These are phyloP conservation scores for Limonium bicolor DNA, from an alignment of 148 eudicot genomes.

Conservation along the genomic window DNA sequence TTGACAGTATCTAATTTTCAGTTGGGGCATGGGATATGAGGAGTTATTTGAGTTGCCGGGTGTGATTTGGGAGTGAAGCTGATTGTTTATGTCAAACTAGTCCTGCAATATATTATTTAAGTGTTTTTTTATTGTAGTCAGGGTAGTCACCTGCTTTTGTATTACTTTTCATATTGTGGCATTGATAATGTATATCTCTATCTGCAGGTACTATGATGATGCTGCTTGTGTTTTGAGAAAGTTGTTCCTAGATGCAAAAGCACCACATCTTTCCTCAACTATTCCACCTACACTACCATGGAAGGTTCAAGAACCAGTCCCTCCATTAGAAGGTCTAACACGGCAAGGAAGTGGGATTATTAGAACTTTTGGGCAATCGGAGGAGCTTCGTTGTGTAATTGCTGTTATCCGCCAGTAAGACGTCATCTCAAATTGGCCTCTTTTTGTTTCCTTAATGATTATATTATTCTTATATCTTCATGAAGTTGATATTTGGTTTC, in stretches of 20 bases:
- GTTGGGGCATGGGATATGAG: no score
- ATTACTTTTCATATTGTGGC: no score
- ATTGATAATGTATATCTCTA: constrained; percentile 1
- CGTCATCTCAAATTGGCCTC: no score
- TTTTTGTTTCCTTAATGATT: no score
- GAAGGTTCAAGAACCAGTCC: constrained; percentile 71
- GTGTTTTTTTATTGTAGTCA: no score
- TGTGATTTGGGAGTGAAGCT: no score
- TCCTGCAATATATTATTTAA: no score
- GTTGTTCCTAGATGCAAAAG: constrained; percentile 93
- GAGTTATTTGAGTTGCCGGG: no score
- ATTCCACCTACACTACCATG: constrained; percentile 94
- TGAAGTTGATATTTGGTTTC: constrained; percentile 4
- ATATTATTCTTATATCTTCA: no score
- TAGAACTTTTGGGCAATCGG: constrained; percentile 93
- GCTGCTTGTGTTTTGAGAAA: constrained; percentile 97
- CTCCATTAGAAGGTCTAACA: constrained; percentile 80
- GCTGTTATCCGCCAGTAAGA: constrained; percentile 88
- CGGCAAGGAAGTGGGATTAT: constrained; percentile 96
- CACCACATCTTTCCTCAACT: constrained; percentile 94
- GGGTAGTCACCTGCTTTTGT: no score
- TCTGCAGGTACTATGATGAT: constrained; percentile 90
- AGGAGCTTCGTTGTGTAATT: constrained; percentile 93
- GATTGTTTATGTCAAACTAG: no score
- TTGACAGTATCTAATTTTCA: no score